These are phyloP conservation scores for Oryza meridionalis DNA, from an alignment of 176 grass and related monocot genomes.

Conservation along the genomic window DNA sequence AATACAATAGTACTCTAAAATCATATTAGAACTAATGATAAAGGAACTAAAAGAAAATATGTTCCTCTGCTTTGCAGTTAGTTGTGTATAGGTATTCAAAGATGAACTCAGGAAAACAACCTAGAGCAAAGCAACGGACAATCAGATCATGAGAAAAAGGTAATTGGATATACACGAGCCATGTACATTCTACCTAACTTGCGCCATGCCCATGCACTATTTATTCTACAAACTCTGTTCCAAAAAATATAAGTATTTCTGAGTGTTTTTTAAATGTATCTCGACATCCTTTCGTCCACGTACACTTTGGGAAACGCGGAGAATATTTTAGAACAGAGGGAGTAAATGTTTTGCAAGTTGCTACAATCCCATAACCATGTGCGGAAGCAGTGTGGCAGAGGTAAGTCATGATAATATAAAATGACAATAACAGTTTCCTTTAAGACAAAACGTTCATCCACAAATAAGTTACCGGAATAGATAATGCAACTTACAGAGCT, in stretches of 20 bases:
- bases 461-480: constrained; percentile 13
- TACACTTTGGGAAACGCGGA: too few species aligned
- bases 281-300: too few species aligned
- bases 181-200: constrained; percentile 20
- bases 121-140: constrained; percentile 21
- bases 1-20: constrained; percentile 1
- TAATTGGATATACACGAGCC: not conserved
- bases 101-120: not conserved
- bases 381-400: not conserved
- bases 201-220: not conserved
- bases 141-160: constrained; percentile 4
- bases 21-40: not conserved
- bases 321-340: too few species aligned
- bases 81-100: not conserved
- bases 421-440: constrained; percentile 9
- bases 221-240: not conserved
- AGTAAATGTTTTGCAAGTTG: constrained; percentile 18
- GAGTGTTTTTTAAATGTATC: too few species aligned
- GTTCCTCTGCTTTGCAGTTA: not conserved
- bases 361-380: constrained; percentile 3
- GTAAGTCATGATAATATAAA: constrained; percentile 25
- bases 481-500: constrained; percentile 75
- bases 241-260: too few species aligned
- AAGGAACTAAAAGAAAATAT: constrained; percentile 16
- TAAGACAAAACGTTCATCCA: constrained; percentile 12